Conservation (phyloP, 345 rosid genomes). For the Pseudoturritis turrita region DNA sequence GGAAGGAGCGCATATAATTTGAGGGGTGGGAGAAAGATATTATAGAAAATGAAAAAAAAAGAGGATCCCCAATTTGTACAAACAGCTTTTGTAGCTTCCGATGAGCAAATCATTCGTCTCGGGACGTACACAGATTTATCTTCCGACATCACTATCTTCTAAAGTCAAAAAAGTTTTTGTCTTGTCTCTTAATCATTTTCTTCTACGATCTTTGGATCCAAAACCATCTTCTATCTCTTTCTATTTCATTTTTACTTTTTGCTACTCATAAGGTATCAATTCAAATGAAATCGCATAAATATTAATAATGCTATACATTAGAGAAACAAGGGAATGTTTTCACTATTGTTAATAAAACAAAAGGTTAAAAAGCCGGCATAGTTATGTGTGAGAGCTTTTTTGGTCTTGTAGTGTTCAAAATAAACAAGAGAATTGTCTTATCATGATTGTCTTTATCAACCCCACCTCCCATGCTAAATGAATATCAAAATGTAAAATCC, state of each 20-base stretch:
- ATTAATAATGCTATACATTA: neutral
- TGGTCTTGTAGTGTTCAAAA: constrained; percentile 28
- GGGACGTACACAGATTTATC: constrained; percentile 36
- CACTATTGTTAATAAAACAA: neutral
- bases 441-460: constrained; percentile 29
- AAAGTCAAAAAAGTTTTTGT: constrained; percentile 26
- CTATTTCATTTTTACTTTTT: neutral
- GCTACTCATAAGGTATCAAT: constrained; percentile 16
- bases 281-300: neutral
- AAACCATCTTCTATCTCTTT: neutral
- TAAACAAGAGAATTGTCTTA: constrained; percentile 19
- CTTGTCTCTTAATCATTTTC: constrained; percentile 35
- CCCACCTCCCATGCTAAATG: constrained; percentile 20
- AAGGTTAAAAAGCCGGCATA: constrained; percentile 16
- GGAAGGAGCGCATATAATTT: constrained; percentile 3
- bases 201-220: constrained; percentile 25
- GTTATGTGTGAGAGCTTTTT: constrained; percentile 26
- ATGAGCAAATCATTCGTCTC: constrained; percentile 35
- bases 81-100: constrained; percentile 33
- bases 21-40: neutral
- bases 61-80: constrained; percentile 30
- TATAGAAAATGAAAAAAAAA: constrained; percentile 1
- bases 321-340: neutral
- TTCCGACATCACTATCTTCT: constrained; percentile 37
- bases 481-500: neutral